phyloP scores from a whole-genome alignment of 176 grass and related monocot genomes.

The Eragrostis curvula region DNA sequence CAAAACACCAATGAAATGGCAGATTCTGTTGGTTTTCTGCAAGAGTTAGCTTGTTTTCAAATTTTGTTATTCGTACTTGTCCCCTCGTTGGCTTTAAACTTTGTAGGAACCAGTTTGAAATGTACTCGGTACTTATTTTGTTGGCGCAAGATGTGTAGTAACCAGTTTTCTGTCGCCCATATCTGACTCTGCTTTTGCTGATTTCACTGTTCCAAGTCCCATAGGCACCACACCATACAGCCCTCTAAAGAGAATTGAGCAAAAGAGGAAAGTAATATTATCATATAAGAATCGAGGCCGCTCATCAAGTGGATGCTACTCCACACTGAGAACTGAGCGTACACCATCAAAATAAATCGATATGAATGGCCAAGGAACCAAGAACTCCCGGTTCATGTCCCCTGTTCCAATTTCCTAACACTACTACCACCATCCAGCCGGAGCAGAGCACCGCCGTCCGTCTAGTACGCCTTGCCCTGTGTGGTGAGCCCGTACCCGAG shows the following conservation, averaged over 20 bases:
- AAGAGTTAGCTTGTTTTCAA: background rate
- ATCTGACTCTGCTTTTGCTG: no score
- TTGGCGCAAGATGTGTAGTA: background rate
- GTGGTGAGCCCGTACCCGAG: slow-evolving; percentile 84
- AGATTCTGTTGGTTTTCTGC: background rate
- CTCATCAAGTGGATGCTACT: slow-evolving; percentile 26
- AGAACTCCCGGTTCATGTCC: slow-evolving; percentile 21
- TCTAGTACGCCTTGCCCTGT: slow-evolving; percentile 43
- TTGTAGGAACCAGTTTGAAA: background rate
- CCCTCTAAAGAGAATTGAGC: background rate
- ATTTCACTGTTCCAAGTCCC: no score
- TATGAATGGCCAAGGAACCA: slow-evolving; percentile 18
- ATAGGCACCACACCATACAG: background rate
- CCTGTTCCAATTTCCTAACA: slow-evolving; percentile 15
- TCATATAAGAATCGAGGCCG: background rate
- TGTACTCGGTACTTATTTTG: background rate
- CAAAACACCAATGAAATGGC: background rate
- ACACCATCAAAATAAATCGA: slow-evolving; percentile 18
- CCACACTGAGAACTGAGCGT: slow-evolving; percentile 22
- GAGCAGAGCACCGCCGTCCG: background rate
- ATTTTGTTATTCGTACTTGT: background rate
- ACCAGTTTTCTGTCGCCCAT: no score
- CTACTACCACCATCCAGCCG: slow-evolving; percentile 13
- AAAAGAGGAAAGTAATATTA: background rate
- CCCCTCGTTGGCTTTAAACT: no score